phyloP scores from a whole-genome alignment of 2,329 filamentous ascomycete species.

The Pseudofabraea citricarpa region DNA sequence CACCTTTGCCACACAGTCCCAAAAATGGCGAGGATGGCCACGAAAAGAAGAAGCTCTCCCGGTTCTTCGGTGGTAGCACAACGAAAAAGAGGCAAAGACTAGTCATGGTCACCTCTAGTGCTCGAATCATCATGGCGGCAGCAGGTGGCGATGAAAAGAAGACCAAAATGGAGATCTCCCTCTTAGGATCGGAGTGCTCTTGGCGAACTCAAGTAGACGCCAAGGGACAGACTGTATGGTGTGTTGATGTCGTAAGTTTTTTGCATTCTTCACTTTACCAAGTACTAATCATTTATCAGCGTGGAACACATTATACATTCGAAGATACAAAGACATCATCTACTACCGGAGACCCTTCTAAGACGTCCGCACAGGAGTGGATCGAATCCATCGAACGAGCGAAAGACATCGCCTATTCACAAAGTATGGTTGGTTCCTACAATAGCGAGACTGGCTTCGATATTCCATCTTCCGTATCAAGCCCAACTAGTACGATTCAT shows the following conservation, averaged over 20 bases:
- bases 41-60: slow-evolving; percentile 89
- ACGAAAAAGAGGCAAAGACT: slow-evolving; percentile 90
- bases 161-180: slow-evolving; percentile 85
- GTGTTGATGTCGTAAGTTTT: slow-evolving; percentile 81
- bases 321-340: slow-evolving; percentile 78
- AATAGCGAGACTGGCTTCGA: slow-evolving; percentile 64
- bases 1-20: slow-evolving; percentile 70
- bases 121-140: slow-evolving; percentile 82
- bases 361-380: slow-evolving; percentile 81
- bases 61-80: slow-evolving; percentile 87
- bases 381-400: slow-evolving; percentile 83
- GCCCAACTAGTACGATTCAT: slow-evolving; percentile 66
- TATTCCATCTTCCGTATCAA: slow-evolving; percentile 68
- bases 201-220: slow-evolving; percentile 79
- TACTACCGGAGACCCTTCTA: slow-evolving; percentile 55
- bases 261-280: slow-evolving; percentile 4
- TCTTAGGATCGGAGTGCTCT: slow-evolving; percentile 67
- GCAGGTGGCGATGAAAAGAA: slow-evolving; percentile 95
- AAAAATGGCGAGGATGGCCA: slow-evolving; percentile 68
- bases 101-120: slow-evolving; percentile 92
- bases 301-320: slow-evolving; percentile 86
- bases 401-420: slow-evolving; percentile 75
- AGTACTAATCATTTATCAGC: slow-evolving; percentile 36
- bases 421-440: slow-evolving; percentile 63
- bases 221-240: slow-evolving; percentile 87